Percentiles rank a stretch among this genome's conserved stretches.
Evolutionary conservation across 148 eudicot genomes (phyloP).

Genomic region (Dysphania ambrosioides): DNA sequence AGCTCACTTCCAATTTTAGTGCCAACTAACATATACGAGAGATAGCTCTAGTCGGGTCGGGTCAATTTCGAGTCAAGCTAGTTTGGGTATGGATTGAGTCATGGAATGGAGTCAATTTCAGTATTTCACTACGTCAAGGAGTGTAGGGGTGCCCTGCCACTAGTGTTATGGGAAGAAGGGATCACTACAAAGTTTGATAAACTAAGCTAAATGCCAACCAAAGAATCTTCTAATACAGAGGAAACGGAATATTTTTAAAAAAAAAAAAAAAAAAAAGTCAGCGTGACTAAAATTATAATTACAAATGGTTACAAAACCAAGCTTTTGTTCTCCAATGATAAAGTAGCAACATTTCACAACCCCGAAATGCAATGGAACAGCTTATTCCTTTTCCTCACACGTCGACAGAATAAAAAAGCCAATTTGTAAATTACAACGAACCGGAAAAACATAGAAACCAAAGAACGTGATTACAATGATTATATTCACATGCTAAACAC

Average conservation of each 20-base stretch:
- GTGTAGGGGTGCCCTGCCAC: too few relatives aligned
- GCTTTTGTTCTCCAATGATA: constrained; percentile 14
- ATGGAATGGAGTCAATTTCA: too few relatives aligned
- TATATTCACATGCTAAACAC: constrained; percentile 28
- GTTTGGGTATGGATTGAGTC: too few relatives aligned
- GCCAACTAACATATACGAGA: too few relatives aligned
- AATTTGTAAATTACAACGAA: too few relatives aligned
- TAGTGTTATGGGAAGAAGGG: too few relatives aligned
- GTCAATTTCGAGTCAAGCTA: too few relatives aligned
- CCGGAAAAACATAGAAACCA: constrained; percentile 18
- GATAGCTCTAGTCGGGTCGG: too few relatives aligned
- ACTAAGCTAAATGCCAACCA: constrained; percentile 25
- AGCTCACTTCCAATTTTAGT: too few relatives aligned
- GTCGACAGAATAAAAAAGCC: not conserved
- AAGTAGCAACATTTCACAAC: constrained; percentile 1
- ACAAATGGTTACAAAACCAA: constrained; percentile 16
- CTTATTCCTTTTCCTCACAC: constrained; percentile 1
- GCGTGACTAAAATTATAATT: not conserved
- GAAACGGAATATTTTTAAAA: too few relatives aligned
- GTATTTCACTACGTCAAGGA: too few relatives aligned
- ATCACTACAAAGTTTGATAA: too few relatives aligned
- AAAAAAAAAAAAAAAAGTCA: not conserved
- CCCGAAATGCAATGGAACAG: not conserved
- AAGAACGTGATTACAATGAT: constrained; percentile 37
- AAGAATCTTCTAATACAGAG: constrained; percentile 25